Evolutionary conservation across 225 moss, liverwort and hornwort genomes (phyloP), one percentile per base, ranked within the genome.

Genomic region (Sphagnum contortum): DNA sequence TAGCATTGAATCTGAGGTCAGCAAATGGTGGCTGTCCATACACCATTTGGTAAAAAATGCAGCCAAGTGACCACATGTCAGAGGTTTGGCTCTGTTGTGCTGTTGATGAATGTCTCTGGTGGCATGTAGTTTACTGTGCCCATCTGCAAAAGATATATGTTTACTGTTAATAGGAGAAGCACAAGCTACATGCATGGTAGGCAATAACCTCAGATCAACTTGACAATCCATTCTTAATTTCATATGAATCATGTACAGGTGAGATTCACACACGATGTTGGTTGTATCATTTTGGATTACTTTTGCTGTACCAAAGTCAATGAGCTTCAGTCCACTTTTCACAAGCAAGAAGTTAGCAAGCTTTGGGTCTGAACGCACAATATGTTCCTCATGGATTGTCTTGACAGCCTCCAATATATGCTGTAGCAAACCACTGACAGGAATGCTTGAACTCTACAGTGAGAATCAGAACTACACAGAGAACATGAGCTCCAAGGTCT

Each of bases 51-150:
- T 90, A 98, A 44, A 98, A 81, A 60, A 98, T 98, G 80, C 96
- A 98, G 45, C 96, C 96, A 9, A 98, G 66, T n/a, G 96, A 96
- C 96, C 96, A 98, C 48, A 98, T 98, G 64, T 98, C 96, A 59
- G 96, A 98, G 45, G 96, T 67, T 64, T 92, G 90, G 9, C 96
- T 90, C 92, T 55, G 66, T 73, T 57, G 81, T 74, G 66, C 82
- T 86, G 12, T 85, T 83, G 70, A 98, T 71, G 61, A 87, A 84
- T 11, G 96, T 88, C 75, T 98, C 96, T 48, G 96, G 92, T 66
- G 96, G 74, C 96, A 98, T 98, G 61, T 92, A 98, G 69, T 98
- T 92, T 64, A 98, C 70, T 60, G 96, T 98, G 57, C 96, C 96
- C 2, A 87, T 87, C 92, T 94, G 78, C 12, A 67, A 59, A 68